Evolutionary conservation across 2,329 filamentous ascomycete species (phyloP).

Genomic region (Monosporascus ibericus): DNA sequence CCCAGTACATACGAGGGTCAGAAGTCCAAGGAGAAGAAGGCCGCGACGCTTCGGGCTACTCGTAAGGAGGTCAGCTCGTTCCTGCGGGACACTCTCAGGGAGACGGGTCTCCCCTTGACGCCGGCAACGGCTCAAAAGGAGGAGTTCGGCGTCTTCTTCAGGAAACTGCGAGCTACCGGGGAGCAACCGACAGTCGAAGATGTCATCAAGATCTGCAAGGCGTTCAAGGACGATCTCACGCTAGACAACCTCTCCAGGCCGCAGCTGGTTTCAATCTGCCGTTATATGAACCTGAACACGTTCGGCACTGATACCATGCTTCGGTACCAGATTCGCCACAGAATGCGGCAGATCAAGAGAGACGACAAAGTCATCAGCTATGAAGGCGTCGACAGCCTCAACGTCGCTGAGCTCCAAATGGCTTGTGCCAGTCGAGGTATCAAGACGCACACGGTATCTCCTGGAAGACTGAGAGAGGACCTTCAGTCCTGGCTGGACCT

Average conservation of each 20-base stretch:
- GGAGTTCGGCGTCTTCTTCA: slow-evolving; percentile 95
- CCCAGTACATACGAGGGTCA: slow-evolving; percentile 95
- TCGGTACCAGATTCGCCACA: slow-evolving; percentile 91
- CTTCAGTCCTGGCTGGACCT: slow-evolving; percentile 92
- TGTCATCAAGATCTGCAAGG: slow-evolving; percentile 97
- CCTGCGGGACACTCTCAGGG: slow-evolving; percentile 78
- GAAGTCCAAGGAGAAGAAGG: slow-evolving; percentile 85
- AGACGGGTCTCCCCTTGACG: slow-evolving; percentile 88
- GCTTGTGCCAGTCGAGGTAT: slow-evolving; percentile 90
- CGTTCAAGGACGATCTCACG: slow-evolving; percentile 96
- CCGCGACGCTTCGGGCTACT: slow-evolving; percentile 71
- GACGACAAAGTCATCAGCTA: slow-evolving; percentile 92
- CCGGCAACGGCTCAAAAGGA: slow-evolving; percentile 80
- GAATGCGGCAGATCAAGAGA: slow-evolving; percentile 98
- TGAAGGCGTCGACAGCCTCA: slow-evolving; percentile 88
- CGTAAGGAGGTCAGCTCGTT: slow-evolving; percentile 92
- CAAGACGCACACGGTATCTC: slow-evolving; percentile 86
- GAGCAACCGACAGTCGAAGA: slow-evolving; percentile 84
- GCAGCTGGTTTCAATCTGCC: slow-evolving; percentile 94
- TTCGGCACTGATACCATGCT: slow-evolving; percentile 98
- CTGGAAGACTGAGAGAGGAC: slow-evolving; percentile 80
- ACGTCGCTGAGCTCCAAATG: slow-evolving; percentile 87
- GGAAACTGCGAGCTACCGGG: slow-evolving; percentile 86
- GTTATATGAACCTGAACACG: slow-evolving; percentile 95
- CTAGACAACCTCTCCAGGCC: slow-evolving; percentile 94